Evolutionary conservation across 257 asterid genomes (phyloP).

Genomic region (Salvia miltiorrhiza): DNA sequence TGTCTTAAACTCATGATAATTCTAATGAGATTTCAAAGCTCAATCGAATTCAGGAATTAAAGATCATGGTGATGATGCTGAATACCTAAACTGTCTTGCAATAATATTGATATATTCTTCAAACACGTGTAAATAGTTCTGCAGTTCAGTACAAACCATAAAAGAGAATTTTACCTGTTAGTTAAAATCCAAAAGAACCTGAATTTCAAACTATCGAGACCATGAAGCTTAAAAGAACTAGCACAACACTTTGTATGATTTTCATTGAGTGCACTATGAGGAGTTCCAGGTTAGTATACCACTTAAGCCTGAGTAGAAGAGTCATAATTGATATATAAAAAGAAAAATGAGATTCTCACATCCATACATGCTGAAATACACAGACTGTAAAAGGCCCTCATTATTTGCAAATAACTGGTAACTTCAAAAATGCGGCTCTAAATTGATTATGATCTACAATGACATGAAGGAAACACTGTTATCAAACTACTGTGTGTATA

Average conservation of each 20-base stretch:
- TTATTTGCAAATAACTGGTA: background rate
- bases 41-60: background rate
- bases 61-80: background rate
- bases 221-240: background rate
- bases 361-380: background rate
- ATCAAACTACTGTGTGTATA: background rate
- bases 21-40: background rate
- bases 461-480: constrained; percentile 3
- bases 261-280: background rate
- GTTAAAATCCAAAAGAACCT: background rate
- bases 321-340: background rate
- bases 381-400: background rate
- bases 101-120: background rate
- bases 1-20: too few relatives aligned
- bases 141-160: background rate
- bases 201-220: background rate
- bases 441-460: background rate
- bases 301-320: background rate
- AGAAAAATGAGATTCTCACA: background rate
- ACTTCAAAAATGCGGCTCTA: background rate
- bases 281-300: background rate
- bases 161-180: background rate
- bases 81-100: background rate
- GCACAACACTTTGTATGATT: background rate
- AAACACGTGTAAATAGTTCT: background rate